phyloP scores from a whole-genome alignment of 202 grass and related monocot species.

The Carex arenaria region DNA sequence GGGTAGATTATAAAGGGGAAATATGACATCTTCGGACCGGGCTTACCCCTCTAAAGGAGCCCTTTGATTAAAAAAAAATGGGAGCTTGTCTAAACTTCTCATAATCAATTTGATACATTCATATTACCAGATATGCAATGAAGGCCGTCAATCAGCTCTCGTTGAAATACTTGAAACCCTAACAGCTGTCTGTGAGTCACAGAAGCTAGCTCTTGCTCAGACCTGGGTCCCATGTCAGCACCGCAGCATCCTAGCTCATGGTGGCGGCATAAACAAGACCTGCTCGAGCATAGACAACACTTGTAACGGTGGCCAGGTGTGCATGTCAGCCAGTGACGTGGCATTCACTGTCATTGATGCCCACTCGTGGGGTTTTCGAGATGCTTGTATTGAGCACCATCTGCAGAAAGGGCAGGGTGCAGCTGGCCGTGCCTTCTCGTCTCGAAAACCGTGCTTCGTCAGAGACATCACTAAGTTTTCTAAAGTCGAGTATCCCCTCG shows the following conservation, averaged over 20 bases:
- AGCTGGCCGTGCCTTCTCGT: slow-evolving; percentile 65
- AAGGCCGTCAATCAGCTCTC: slow-evolving; percentile 84
- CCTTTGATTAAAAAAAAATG: too few relatives aligned
- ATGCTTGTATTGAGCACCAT: slow-evolving; percentile 93
- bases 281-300: slow-evolving; percentile 88
- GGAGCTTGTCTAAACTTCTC: background rate
- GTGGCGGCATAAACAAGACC: slow-evolving; percentile 74
- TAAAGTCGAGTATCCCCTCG: slow-evolving; percentile 77
- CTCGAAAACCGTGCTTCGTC: slow-evolving; percentile 61
- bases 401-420: slow-evolving; percentile 89
- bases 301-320: slow-evolving; percentile 69
- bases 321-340: slow-evolving; percentile 94
- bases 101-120: background rate
- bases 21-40: too few relatives aligned
- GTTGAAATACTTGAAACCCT: slow-evolving; percentile 85
- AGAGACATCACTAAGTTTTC: slow-evolving; percentile 59
- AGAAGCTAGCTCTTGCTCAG: slow-evolving; percentile 88
- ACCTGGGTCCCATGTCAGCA: slow-evolving; percentile 92
- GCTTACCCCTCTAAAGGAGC: too few relatives aligned
- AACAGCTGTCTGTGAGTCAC: slow-evolving; percentile 73
- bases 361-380: slow-evolving; percentile 81
- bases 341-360: slow-evolving; percentile 84
- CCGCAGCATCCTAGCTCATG: slow-evolving; percentile 69
- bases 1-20: background rate
- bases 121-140: slow-evolving; percentile 76